A percentile compares a stretch with the other conserved stretches of the same genome.
Evolutionary conservation across 2,329 filamentous ascomycete genomes (phyloP).

Genomic region (Aspergillus sp.): DNA sequence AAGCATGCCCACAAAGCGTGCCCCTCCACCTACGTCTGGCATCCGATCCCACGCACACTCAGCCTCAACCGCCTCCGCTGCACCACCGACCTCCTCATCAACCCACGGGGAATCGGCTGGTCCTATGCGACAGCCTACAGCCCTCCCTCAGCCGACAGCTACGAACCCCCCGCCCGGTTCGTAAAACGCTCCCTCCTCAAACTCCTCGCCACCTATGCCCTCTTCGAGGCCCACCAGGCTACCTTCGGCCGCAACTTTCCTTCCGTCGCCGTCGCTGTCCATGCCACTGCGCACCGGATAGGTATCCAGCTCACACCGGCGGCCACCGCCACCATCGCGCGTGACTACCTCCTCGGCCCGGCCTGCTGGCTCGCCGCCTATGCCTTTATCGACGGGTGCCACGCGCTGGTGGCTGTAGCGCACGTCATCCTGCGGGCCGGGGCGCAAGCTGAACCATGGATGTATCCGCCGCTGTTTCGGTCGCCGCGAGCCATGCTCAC

Average conservation of each 20-base stretch:
- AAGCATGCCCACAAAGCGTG: conserved; percentile 6
- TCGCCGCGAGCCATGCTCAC: conserved; percentile 10
- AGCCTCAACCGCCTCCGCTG: conserved; percentile 6
- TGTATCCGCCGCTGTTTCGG: conserved; percentile 16
- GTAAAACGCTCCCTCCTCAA: too few species aligned
- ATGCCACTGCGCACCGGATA: not conserved
- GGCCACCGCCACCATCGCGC: conserved; percentile 4
- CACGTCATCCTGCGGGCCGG: conserved; percentile 2
- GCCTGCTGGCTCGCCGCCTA: conserved; percentile 14
- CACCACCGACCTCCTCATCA: conserved; percentile 10
- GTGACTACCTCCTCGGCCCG: conserved; percentile 9
- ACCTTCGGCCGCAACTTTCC: conserved; percentile 8
- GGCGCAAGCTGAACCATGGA: conserved; percentile 13
- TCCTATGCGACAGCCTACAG: conserved; percentile 11
- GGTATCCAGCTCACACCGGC: conserved; percentile 1
- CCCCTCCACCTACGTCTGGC: conserved; percentile 11
- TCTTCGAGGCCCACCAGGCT: conserved; percentile 12
- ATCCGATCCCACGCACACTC: conserved; percentile 7
- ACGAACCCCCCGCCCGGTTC: too few species aligned
- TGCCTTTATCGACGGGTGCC: conserved; percentile 15
- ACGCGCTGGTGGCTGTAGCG: conserved; percentile 1
- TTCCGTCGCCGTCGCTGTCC: conserved; percentile 2
- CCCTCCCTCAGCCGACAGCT: not conserved
- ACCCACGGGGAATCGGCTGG: conserved; percentile 18
- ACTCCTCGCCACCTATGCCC: conserved; percentile 7